Evolutionary conservation across 208 protist genomes (phyloP), one percentile per base, ranked within the genome.

Genomic region (Lotmaria passim): DNA sequence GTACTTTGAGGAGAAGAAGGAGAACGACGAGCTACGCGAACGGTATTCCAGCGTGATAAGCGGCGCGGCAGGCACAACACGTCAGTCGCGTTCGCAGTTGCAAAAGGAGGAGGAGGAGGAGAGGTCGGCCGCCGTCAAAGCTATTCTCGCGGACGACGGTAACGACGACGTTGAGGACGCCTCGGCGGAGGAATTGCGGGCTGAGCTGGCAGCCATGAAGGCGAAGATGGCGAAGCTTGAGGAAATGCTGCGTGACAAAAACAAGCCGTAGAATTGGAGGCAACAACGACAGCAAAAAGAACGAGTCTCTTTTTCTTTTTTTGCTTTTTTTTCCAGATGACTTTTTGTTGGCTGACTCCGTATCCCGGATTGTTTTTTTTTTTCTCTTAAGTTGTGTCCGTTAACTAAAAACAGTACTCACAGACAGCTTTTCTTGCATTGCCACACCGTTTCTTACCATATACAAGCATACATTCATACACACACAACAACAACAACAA

Each of bases 121-220:
- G 41, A 28, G 1, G 59, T 2, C 38, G 34, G 2, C 47, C 23
- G 33, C 59, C 19, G 21, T 1, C 24, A 12, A n/a, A 0, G 12
- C 52, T n/a, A 10, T 21, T 33, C 30, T 31, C 2, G 21, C 0
- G 2, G 51, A 23, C 28, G 39, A 52, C 26, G 38, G 41, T 14
- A 7, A 50, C 3, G 23, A 11, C 10, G 41, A 34, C 5, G 23
- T 51, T 3, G 21, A n/a, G 2, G 55, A 36, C 3, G 47, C 56
- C 10, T 39, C 55, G 12, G 57, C 50, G 21, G 64, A 23, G 38
- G 63, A 70, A 7, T 47, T 94, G 26, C 75, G 82, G 6, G 38
- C 60, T 19, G 63, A 87, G 61, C 73, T 94, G 38, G 75, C 86
- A 0, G 60, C 47, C 8, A 86, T 94, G 89, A 78, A 81, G 64